A percentile compares a stretch with the other conserved stretches of the same genome.
Evolutionary conservation across 2,329 filamentous ascomycete species (phyloP).

Genomic region (Neopestalotiopsis sp.): DNA sequence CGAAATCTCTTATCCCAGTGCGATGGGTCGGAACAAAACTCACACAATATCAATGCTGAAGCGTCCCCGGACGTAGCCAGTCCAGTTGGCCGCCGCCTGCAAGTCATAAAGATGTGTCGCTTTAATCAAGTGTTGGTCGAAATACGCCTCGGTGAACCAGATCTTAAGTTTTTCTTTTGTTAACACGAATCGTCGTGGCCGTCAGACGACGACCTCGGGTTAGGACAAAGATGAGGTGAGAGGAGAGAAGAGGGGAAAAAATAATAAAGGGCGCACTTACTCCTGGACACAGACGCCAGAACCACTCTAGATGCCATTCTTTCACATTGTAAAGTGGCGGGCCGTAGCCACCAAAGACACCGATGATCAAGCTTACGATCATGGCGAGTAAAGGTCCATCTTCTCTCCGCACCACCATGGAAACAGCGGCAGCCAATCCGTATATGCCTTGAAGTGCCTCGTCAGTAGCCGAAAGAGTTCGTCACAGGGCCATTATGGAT

Average conservation of each 20-base stretch:
- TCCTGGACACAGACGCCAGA: constrained; percentile 12
- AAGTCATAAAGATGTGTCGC: constrained; percentile 8
- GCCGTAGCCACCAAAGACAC: constrained; percentile 14
- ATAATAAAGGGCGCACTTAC: neutral
- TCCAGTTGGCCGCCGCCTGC: constrained; percentile 6
- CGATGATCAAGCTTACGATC: constrained; percentile 11
- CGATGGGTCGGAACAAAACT: neutral
- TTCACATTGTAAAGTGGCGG: constrained; percentile 12
- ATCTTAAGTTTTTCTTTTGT: constrained; percentile 3
- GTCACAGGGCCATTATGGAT: neutral
- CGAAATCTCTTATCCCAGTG: neutral
- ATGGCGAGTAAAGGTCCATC: constrained; percentile 1
- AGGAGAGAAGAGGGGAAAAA: neutral
- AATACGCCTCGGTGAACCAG: constrained; percentile 10
- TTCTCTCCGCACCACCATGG: constrained; percentile 3
- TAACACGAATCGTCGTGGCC: neutral
- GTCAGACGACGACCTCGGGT: neutral
- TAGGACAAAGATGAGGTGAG: too few species aligned
- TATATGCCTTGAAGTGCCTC: constrained; percentile 5
- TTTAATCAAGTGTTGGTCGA: constrained; percentile 9
- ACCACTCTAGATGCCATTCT: constrained; percentile 11
- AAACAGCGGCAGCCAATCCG: constrained; percentile 6
- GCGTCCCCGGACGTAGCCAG: constrained; percentile 10
- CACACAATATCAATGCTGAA: constrained; percentile 7
- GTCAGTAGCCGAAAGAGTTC: neutral